Evolutionary conservation across 176 grass and related monocot genomes (phyloP), one percentile per base, ranked within the genome.

Genomic region (Elymus sibiricus): DNA sequence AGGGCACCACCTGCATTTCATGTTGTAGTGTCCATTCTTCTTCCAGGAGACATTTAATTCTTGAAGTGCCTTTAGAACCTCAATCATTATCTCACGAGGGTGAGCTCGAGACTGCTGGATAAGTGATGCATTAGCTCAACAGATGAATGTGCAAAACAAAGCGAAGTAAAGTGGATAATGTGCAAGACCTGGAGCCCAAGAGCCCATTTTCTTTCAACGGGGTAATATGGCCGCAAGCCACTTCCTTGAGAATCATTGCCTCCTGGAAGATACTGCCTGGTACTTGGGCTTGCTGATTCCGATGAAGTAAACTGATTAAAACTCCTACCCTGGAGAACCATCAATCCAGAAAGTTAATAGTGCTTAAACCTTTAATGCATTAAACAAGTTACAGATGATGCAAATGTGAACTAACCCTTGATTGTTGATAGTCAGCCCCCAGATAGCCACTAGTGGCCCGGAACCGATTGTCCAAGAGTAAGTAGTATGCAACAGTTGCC

Each of bases 401-500:
- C 71, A 66, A 78, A 79, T 61, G 37, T 72, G 59, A 53, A 89
- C 91, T 87, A 77, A 99, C 97, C 90, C 80, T 83, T 78, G 86
- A 38, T 85, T 95, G 91, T 87, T 94, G 94, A 78, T 90, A 94
- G 43, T 94, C 92, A 79, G 90, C 94, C 19, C 97, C 97, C 28
- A 98, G 84, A 88, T 98, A 96, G 47, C 92, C 97, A 84, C 86
- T 94, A 31, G 90, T 94, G 53, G 94, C 76, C 80, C 88, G 94
- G 63, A 98, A 98, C 12, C 94, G 90, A 92, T 92, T 94, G 86
- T 98, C 97, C 92, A 98, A 32, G 83, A 94, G 94, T 65, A 98
- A 93, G 80, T 96, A 94, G 91, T 98, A 98, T 42, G 90, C 91
- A 77, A 98, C 97, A 82, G 97, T 98, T 81, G 94, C 94, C 97